Evolutionary conservation across 495 filamentous ascomycete species (phyloP), one percentile per base, ranked within the genome.

Genomic region (Trichocladium uniseriatum): DNA sequence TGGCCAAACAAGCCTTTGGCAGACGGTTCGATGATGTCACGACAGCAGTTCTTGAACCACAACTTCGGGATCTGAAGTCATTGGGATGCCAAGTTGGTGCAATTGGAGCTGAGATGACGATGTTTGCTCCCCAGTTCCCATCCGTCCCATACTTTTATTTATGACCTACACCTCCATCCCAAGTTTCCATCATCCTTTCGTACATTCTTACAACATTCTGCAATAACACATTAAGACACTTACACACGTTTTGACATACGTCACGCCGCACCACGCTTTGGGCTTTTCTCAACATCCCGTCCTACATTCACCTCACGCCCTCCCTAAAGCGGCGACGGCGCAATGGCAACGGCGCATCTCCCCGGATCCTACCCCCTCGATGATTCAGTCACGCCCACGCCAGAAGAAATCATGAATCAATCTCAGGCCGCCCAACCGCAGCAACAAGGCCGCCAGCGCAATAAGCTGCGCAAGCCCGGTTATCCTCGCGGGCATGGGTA

Each of bases 391-490:
- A 45, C 52, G 0, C 34, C 45, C 3, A 54, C 52, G 6, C 52
- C 51, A 9, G 45, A 54, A 18, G 52, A 54, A 20, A 44, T 45
- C 11, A 36, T 44, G 34, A 10, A 10, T 32, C 46, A n/a, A 10
- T 18, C 8, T 18, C 29, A 19, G 31, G 4, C 7, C 31, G 5
- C 13, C 21, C 40, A 45, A 29, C 15, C 38, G 11, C 32, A 45
- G 6, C 38, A 48, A 6, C 21, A 43, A 14, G 8, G 18, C 16
- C 18, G 32, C 16, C 52, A 66, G 3, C 60, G 45, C 31, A 63
- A 62, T 36, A 67, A 62, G 45, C 51, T 67, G 36, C 65, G 64
- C 49, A 68, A 64, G 39, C 40, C 57, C 20, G 45, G 44, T 18
- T 59, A 68, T 16, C 58, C 59, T 6, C 55, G 64, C 38, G 44